Evolutionary conservation across 2,329 filamentous ascomycete genomes (phyloP).

Genomic region (Fusarium anguioides): DNA sequence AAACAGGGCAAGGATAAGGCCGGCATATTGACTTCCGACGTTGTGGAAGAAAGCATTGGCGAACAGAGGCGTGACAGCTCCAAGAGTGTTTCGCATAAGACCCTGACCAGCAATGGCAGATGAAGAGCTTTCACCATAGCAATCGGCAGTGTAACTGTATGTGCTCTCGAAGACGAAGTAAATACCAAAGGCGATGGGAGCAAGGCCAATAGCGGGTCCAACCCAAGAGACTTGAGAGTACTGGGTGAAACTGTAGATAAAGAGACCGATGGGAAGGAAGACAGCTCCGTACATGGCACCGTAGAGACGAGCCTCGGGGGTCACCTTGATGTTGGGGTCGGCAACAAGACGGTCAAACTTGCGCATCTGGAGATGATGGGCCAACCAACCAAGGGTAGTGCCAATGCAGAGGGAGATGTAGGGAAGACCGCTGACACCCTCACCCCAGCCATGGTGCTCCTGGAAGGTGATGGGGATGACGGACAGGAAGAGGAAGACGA

Average conservation of each 20-base stretch:
- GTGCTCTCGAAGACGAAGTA: conserved; percentile 40
- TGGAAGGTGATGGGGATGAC: conserved; percentile 39
- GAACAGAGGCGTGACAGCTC: conserved; percentile 37
- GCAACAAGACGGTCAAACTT: conserved; percentile 36
- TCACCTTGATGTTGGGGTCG: conserved; percentile 36
- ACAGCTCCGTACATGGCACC: conserved; percentile 39
- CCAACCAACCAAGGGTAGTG: conserved; percentile 36
- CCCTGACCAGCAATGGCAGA: conserved; percentile 39
- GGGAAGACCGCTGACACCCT: conserved; percentile 34
- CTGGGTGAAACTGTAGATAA: conserved; percentile 41
- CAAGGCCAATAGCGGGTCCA: conserved; percentile 30
- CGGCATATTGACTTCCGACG: conserved; percentile 38
- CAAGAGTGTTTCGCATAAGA: conserved; percentile 37
- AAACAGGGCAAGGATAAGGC: conserved; percentile 34
- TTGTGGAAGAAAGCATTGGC: conserved; percentile 40
- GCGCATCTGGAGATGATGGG: conserved; percentile 37
- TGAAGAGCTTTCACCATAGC: conserved; percentile 37
- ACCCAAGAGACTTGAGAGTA: conserved; percentile 36
- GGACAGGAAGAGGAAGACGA: conserved; percentile 40
- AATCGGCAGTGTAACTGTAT: conserved; percentile 39
- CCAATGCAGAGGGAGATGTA: conserved; percentile 38
- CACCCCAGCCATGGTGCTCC: conserved; percentile 34
- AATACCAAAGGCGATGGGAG: conserved; percentile 38
- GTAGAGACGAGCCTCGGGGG: conserved; percentile 36
- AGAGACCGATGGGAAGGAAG: conserved; percentile 37